Evolutionary conservation across 345 rosid species (phyloP).

Genomic region (Bruguiera parviflora): DNA sequence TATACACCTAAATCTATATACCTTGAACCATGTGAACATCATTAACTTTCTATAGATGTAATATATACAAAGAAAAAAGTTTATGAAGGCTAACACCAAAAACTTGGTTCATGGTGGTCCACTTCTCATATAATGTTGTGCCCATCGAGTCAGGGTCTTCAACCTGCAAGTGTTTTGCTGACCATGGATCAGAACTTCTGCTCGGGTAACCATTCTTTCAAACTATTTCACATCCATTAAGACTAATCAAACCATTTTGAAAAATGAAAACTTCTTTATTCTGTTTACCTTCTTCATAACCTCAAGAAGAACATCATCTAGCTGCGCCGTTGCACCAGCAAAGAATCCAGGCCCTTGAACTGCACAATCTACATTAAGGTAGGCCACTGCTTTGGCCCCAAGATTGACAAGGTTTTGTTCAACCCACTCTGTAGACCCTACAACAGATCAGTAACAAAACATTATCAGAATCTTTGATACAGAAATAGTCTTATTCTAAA

Average conservation of each 20-base stretch:
- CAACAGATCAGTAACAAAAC: conserved; percentile 18
- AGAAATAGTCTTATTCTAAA: neutral
- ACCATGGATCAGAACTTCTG: conserved; percentile 4
- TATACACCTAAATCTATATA: too few species aligned
- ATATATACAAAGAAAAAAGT: neutral
- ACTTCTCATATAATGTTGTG: conserved; percentile 58
- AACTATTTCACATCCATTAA: neutral
- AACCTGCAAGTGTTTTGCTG: conserved; percentile 39
- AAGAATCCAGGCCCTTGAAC: conserved; percentile 96
- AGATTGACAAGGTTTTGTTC: conserved; percentile 80
- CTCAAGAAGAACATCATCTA: conserved; percentile 69
- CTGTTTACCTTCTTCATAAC: conserved; percentile 61
- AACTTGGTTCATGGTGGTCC: conserved; percentile 45
- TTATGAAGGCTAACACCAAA: conserved; percentile 33
- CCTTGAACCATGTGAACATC: too few species aligned
- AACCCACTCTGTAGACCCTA: conserved; percentile 98
- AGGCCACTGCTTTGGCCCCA: conserved; percentile 81
- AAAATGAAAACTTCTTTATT: neutral
- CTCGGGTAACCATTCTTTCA: neutral
- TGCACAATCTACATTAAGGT: conserved; percentile 96
- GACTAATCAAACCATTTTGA: conserved; percentile 6
- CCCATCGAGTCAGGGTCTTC: conserved; percentile 66
- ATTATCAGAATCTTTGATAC: neutral
- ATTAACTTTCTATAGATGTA: neutral
- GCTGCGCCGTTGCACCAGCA: conserved; percentile 81